Evolutionary conservation across 208 protist species (phyloP), one percentile per base, ranked within the genome.

Genomic region (Zelonia costaricensis): DNA sequence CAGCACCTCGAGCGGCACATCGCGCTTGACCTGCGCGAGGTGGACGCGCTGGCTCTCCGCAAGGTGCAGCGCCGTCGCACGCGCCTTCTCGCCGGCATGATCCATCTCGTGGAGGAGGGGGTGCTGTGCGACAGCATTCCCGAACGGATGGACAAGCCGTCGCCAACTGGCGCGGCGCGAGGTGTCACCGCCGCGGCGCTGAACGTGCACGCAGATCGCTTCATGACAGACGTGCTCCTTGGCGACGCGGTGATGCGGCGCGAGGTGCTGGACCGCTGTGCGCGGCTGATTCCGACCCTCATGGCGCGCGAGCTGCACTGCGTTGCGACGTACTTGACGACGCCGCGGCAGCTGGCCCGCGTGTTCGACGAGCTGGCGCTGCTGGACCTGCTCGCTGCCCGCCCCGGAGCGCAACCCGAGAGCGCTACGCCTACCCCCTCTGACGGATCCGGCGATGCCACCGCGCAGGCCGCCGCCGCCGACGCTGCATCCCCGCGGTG

Each of bases 1-100:
- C 44, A 79, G 47, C 81, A 91, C 52, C 58, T 94, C 25, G 61
- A 74, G 80, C 56, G 84, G 23, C 88, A 94, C 73, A 84, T 94
- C 45, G 60, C 76, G n/a, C 55, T 94, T 10, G 84, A 94, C 42
- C 62, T 94, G 56, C 49, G 51, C 15, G 80, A 76, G 45, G 74
- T 94, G 55, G 88, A 94, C 39, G 77, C 81, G 10, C 62, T 86
- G 15, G 69, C 80, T 13, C 28, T 48, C 23, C 66, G 69, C 33
- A 88, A 87, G 53, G 82, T 78, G 25, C 53, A 63, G 61, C 81
- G 80, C 2, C 84, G 88, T 4, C 84, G 78, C 15, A 39, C 65
- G 3, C 75, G 88, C 9, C 80, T 94, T 10, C 62, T 68, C 38
- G 84, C 82, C 15, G 82, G 80, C 39, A 66, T 94, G 15, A 25